Percentiles rank a stretch among this genome's conserved stretches.
Conservation (phyloP, 495 filamentous ascomycete species). For the Aspergillus steynii region DNA sequence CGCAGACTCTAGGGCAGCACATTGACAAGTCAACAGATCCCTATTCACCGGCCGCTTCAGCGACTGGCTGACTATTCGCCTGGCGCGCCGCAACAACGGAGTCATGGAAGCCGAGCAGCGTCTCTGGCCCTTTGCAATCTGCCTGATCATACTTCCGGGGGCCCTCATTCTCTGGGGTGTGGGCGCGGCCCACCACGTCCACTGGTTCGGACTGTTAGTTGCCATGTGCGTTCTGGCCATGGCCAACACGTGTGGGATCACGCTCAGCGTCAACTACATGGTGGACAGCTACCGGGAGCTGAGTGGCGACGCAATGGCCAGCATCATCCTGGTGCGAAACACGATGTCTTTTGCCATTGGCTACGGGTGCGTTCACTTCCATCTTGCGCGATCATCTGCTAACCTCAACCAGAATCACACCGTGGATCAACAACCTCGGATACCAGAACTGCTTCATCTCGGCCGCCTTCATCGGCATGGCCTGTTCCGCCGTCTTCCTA, state of each 20-base stretch:
- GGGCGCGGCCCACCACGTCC: conserved; percentile 59
- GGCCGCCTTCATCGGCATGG: conserved; percentile 60
- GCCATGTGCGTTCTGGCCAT: conserved; percentile 61
- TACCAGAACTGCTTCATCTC: conserved; percentile 65
- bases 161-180: conserved; percentile 69
- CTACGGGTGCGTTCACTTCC: conserved; percentile 44
- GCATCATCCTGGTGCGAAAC: conserved; percentile 65
- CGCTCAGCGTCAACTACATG: conserved; percentile 60
- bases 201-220: conserved; percentile 64
- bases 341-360: conserved; percentile 64
- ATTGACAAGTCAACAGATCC: conserved; percentile 27
- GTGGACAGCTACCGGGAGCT: conserved; percentile 66
- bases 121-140: conserved; percentile 60
- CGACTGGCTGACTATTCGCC: conserved; percentile 57
- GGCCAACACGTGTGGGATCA: conserved; percentile 58
- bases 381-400: neutral
- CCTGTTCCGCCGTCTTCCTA: conserved; percentile 53
- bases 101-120: conserved; percentile 63
- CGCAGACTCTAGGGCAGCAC: neutral
- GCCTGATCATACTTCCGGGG: conserved; percentile 54
- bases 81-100: conserved; percentile 62
- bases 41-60: conserved; percentile 56
- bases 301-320: conserved; percentile 62
- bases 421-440: conserved; percentile 61
- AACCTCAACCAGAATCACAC: conserved; percentile 51